Base-by-base conservation (phyloP, 2,329 filamentous ascomycete genomes). In the Ophiostoma sp. region DNA sequence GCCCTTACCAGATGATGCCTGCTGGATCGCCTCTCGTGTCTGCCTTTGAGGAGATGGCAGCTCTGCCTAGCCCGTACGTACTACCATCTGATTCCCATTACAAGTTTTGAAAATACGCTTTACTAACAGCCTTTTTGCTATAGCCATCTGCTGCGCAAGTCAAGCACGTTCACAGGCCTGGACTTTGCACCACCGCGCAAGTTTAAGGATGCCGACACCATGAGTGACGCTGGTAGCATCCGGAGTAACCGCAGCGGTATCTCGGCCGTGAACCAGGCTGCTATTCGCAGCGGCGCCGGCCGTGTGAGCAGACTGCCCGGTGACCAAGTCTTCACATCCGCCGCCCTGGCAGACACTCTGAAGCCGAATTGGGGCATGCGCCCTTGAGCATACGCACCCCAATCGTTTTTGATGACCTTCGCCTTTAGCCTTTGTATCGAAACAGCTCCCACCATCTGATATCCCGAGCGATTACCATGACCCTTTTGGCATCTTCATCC, bases 291-390 rank as follows among this genome's bases (percentile, higher is more conserved):
- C 69, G 93, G 93, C 72, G 93, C 92, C 63, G 94, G 96, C 75
- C 90, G 93, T 71, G 87, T 97, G 72, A 95, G 91, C 76, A 88
- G 91, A 65, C 84, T 97, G 70, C 93, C 93, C 0, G 88, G 87
- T 69, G 92, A 93, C 73, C 85, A 89, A 60, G 91, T 96, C 69
- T 93, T 93, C 72, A 93, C 91, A 3, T 84, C 83, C 74, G 85
- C 89, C 45, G 86, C 92, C 68, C 78, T 94, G 76, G 78, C 81
- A 69, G 78, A 87, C 72, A 81, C 81, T 73, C 80, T 89, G 70
- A 88, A 87, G 78, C 86, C 86, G 60, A 78, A 79, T 66, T 88
- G 85, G 86, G 78, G 76, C 72, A 83, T 87, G 79, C 82, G 84
- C 27, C 55, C 55, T 12, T 69, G 74, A 77, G 67, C 27, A 27